phyloP scores from a whole-genome alignment of 441 rosid genomes.

The Erodium trifolium region DNA sequence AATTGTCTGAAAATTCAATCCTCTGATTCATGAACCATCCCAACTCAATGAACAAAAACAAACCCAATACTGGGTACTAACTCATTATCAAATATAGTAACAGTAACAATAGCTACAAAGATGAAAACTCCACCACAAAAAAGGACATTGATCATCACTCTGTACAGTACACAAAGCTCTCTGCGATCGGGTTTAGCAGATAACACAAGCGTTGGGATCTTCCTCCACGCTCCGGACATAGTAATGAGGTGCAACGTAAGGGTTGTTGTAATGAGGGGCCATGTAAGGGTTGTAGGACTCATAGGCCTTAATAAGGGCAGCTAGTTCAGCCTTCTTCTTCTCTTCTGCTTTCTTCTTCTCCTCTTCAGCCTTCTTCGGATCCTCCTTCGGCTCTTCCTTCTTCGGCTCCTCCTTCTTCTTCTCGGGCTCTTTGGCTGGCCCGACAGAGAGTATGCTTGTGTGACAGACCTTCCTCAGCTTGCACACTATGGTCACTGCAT shows the following conservation, averaged over 20 bases:
- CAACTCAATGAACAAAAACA: too few relatives aligned
- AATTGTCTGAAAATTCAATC: too few relatives aligned
- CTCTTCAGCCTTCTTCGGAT: background rate
- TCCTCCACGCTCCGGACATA: background rate
- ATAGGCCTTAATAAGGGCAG: background rate
- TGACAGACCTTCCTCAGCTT: conserved; percentile 49
- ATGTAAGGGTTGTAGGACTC: background rate
- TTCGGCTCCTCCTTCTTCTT: conserved; percentile 50
- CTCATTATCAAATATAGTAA: too few relatives aligned
- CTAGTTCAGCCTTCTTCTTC: background rate
- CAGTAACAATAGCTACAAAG: too few relatives aligned
- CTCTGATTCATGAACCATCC: too few relatives aligned
- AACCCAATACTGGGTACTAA: too few relatives aligned
- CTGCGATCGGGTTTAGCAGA: background rate
- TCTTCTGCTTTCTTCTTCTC: conserved; percentile 19
- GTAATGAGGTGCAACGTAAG: background rate
- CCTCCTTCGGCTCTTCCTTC: conserved; percentile 14
- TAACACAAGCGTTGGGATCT: background rate
- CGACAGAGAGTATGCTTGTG: conserved; percentile 43
- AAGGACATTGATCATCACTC: too few relatives aligned
- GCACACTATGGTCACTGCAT: conserved; percentile 32
- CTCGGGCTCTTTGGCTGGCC: conserved; percentile 52
- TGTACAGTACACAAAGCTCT: too few relatives aligned
- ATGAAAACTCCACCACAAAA: too few relatives aligned
- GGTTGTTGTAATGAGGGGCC: too few relatives aligned